Conservation (phyloP, 129 eudicot genomes). For the Deinandra increscens region DNA sequence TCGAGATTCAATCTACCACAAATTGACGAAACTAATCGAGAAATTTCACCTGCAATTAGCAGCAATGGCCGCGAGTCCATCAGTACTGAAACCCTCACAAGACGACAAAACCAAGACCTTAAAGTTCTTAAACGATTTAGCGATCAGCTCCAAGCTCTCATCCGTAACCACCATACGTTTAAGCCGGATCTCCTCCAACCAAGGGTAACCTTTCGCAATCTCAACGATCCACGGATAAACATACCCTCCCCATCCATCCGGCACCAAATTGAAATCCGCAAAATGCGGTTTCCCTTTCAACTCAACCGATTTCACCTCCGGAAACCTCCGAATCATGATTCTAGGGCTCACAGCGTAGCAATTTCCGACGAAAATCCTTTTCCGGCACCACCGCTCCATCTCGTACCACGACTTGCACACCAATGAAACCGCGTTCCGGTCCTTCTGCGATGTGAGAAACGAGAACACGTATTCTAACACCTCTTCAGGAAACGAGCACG, state of each 20-base stretch:
- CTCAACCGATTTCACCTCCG: background rate
- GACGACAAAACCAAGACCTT: constrained; percentile 17
- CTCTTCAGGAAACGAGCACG: constrained; percentile 6
- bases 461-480: constrained; percentile 3
- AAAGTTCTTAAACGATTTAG: background rate
- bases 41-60: constrained; percentile 22
- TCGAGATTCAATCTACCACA: background rate
- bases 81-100: constrained; percentile 30
- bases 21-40: background rate
- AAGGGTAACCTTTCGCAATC: constrained; percentile 6
- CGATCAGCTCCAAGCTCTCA: constrained; percentile 20
- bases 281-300: constrained; percentile 21
- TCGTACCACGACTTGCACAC: constrained; percentile 7
- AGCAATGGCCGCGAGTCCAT: constrained; percentile 28
- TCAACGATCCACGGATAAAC: constrained; percentile 18
- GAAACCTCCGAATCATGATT: constrained; percentile 6
- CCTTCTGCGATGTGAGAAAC: background rate
- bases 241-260: constrained; percentile 18
- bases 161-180: constrained; percentile 27
- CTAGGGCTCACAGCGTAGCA: constrained; percentile 7
- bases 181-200: constrained; percentile 19
- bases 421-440: background rate
- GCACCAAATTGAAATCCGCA: constrained; percentile 18
- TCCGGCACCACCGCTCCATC: constrained; percentile 18
- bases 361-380: background rate